Conservation (phyloP, 2,329 filamentous ascomycete genomes). For the Colletotrichum coccodes region DNA sequence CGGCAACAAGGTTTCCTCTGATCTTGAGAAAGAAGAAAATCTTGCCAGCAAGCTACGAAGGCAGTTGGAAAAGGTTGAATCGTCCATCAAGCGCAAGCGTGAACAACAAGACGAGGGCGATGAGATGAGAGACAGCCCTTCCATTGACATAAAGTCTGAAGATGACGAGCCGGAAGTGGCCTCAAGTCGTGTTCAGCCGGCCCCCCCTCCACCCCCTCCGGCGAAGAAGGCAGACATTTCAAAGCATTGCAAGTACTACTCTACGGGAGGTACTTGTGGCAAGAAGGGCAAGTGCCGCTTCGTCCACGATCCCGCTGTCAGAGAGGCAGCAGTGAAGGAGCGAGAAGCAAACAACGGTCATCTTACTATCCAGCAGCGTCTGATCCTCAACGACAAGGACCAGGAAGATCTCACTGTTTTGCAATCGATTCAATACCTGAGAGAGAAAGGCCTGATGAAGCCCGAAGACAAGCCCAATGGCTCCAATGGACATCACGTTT, state of each 20-base stretch:
- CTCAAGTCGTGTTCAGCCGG: constrained; percentile 57
- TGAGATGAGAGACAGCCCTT: constrained; percentile 66
- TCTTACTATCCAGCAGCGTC: constrained; percentile 72
- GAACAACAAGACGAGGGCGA: constrained; percentile 75
- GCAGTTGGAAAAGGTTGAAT: constrained; percentile 77
- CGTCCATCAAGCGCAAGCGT: constrained; percentile 74
- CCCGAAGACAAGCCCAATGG: constrained; percentile 39
- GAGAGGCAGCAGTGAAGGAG: constrained; percentile 71
- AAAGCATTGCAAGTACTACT: constrained; percentile 77
- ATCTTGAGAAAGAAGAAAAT: constrained; percentile 66
- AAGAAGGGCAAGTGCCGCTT: constrained; percentile 83
- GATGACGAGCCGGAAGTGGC: constrained; percentile 69
- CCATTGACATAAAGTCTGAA: constrained; percentile 60
- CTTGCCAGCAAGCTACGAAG: constrained; percentile 71
- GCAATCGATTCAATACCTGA: constrained; percentile 73
- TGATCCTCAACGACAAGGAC: constrained; percentile 74
- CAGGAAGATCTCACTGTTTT: constrained; percentile 74
- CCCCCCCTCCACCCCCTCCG: constrained; percentile 52
- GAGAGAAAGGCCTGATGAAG: constrained; percentile 65
- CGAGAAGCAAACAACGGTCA: constrained; percentile 73
- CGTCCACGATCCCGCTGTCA: constrained; percentile 72
- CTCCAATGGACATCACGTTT: constrained; percentile 31
- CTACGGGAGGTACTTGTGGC: constrained; percentile 74
- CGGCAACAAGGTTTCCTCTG: constrained; percentile 31
- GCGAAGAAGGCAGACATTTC: constrained; percentile 69